These are phyloP conservation scores for Neoarthrinium moseri DNA, from an alignment of 2,329 filamentous ascomycete genomes.

Conservation along the genomic window DNA sequence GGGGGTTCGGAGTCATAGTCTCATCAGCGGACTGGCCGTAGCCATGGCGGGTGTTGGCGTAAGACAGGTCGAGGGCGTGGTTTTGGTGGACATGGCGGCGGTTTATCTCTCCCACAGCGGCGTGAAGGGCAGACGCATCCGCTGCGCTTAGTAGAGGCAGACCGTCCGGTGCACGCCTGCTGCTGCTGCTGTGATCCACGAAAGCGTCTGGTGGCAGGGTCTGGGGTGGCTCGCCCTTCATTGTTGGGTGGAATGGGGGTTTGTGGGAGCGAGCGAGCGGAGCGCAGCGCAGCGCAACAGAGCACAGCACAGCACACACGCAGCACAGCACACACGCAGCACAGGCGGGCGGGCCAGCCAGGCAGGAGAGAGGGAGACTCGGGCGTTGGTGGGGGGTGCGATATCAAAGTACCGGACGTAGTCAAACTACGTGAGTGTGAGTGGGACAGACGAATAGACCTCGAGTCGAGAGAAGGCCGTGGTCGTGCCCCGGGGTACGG, in stretches of 20 bases:
- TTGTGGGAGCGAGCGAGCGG: not conserved
- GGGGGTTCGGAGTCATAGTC: constrained; percentile 16
- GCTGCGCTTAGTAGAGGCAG: constrained; percentile 14
- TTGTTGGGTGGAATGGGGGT: constrained; percentile 17
- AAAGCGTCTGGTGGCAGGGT: constrained; percentile 22
- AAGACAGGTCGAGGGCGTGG: constrained; percentile 15
- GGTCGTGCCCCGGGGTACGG: too few species aligned
- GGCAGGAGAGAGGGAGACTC: not conserved
- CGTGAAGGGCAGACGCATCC: constrained; percentile 17
- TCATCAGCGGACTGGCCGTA: constrained; percentile 11
- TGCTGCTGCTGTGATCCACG: constrained; percentile 17
- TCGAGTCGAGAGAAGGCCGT: too few species aligned
- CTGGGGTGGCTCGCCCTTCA: constrained; percentile 24
- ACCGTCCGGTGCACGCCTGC: constrained; percentile 12
- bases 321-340: not conserved
- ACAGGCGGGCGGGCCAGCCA: not conserved
- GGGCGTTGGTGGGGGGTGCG: not conserved
- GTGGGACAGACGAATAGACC: not conserved
- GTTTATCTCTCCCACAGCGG: constrained; percentile 23
- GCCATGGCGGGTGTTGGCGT: constrained; percentile 14
- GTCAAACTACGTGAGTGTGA: too few species aligned
- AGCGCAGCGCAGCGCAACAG: not conserved
- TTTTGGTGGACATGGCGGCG: constrained; percentile 24
- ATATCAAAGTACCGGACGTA: too few species aligned
- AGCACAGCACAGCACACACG: not conserved